Base-by-base conservation (phyloP, 176 grass and related monocot genomes). In the Musa beccarii region DNA sequence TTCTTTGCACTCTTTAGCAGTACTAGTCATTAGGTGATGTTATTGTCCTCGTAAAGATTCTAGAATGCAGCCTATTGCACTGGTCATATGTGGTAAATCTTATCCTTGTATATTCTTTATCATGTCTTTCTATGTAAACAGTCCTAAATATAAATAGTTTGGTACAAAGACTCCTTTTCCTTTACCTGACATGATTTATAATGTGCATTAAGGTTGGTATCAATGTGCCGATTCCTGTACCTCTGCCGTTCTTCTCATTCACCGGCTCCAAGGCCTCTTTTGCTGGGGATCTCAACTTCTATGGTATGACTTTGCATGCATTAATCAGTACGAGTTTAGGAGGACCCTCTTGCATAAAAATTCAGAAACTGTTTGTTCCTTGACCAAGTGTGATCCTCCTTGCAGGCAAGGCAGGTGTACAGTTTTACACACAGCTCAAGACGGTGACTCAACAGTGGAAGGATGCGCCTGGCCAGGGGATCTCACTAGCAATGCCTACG, bases 381-480 rank as follows among this genome's bases (percentile, higher is more conserved):
- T 49, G 8, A 66, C 23, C 28, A 5, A 28, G 29, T 19, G 7
- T 23, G 34, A 43, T 43, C 34, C 34, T 43, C 5, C 29, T 68
- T 7, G 76, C 94, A 98, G 94, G 94, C 75, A 98, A 98, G 71
- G 94, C 88, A 1, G 94, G 94, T 1, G 94, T 93, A 63, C 94
- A 98, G 59, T 98, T 98, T 75, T 93, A 84, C 86, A 98, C 94
- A 3, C 94, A 98, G 80, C 84, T 98, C 68, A 98, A 98, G 78
- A 98, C 94, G 10, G 81, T 98, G 62, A 98, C 90, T 16, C 90
- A 98, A 53, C 94, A 93, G 64, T 98, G 94, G 94, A 98, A 93
- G 86, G 93, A 98, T 53, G 75, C 86, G 10, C 54, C 75, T 7
- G 77, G 78, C 0, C 90, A 91, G 79, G 88, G 88, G 0, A 73